Base-by-base conservation (phyloP, 495 filamentous ascomycete genomes). In the Aspergillus baeticus region DNA sequence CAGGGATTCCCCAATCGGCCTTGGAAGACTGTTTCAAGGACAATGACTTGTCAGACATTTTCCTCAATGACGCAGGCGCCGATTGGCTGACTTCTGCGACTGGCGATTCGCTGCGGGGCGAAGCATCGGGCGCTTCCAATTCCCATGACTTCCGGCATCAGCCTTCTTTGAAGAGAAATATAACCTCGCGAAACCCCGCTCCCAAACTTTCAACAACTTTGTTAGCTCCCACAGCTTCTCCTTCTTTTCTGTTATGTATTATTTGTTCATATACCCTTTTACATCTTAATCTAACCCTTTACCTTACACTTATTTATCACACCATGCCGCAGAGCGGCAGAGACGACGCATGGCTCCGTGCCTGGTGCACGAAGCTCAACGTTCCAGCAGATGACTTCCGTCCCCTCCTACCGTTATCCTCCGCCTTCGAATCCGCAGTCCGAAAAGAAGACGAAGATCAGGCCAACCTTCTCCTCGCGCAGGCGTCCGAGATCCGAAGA, bases 401-500 rank as follows among this genome's bases (percentile, higher is more conserved):
- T 26, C 54, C 45, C 4, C 45, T 57, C 0, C n/a, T 50, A 43
- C 45, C 54, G 0, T 23, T 57, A 7, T 42, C 34, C 18, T 50
- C 54, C 2, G 50, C 23, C 10, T 57, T 43, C 29, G 17, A 20
- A 4, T 10, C 46, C 2, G 26, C 22, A 2, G 15, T 20, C 0
- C 45, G 35, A 7, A 48, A 36, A 17, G 37, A 35, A 23, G 54
- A 57, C 14, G 54, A 57, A 50, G 36, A 17, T 6, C n/a, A 50
- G 18, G 54, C 45, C 10, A 50, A 57, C 20, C 38, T 50, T 10
- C 54, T 57, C 11, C 44, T 57, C 18, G 37, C 54, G 17, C 45
- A 50, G 29, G 54, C 54, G 15, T 57, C 54, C n/a, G 54, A 57
- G 26, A 35, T 44, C 36, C 35, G 54, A 33, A 43, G 54, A 43